Evolutionary conservation across 2,329 filamentous ascomycete genomes (phyloP).

Genomic region (Aureobasidium mangrovei): DNA sequence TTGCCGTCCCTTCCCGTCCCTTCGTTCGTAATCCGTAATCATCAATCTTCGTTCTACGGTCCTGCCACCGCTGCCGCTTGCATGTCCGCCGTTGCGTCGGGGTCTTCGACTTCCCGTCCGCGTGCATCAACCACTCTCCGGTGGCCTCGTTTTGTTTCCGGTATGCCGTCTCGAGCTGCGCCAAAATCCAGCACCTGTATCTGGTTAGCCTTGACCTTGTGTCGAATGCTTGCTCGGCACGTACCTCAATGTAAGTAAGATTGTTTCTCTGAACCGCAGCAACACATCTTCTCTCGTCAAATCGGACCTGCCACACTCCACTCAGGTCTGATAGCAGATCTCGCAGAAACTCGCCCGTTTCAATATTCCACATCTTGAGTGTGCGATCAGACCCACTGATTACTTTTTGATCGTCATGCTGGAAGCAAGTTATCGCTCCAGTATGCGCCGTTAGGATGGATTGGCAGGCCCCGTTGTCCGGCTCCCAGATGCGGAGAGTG

Average conservation of each 20-base stretch:
- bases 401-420: slow-evolving; percentile 93
- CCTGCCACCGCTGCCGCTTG: neutral
- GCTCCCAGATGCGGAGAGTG: slow-evolving; percentile 93
- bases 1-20: neutral
- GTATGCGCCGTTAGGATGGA: slow-evolving; percentile 88
- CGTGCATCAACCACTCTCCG: slow-evolving; percentile 52
- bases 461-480: slow-evolving; percentile 82
- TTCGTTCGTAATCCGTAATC: slow-evolving; percentile 9
- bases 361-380: slow-evolving; percentile 97
- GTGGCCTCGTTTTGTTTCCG: slow-evolving; percentile 65
- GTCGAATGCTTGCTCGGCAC: slow-evolving; percentile 23
- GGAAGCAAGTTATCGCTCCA: slow-evolving; percentile 96
- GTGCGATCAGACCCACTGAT: slow-evolving; percentile 94
- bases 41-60: neutral
- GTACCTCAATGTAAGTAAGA: slow-evolving; percentile 91
- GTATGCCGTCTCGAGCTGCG: slow-evolving; percentile 78
- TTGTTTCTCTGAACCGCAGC: slow-evolving; percentile 90
- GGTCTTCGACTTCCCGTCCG: slow-evolving; percentile 27
- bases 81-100: slow-evolving; percentile 18
- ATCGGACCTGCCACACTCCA: slow-evolving; percentile 99
- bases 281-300: slow-evolving; percentile 89
- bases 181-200: slow-evolving; percentile 91
- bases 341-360: slow-evolving; percentile 82
- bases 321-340: slow-evolving; percentile 88
- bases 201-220: slow-evolving; percentile 26